These are phyloP conservation scores for Rhododendron henanense DNA, from an alignment of 148 eudicot species.

Conservation along the genomic window DNA sequence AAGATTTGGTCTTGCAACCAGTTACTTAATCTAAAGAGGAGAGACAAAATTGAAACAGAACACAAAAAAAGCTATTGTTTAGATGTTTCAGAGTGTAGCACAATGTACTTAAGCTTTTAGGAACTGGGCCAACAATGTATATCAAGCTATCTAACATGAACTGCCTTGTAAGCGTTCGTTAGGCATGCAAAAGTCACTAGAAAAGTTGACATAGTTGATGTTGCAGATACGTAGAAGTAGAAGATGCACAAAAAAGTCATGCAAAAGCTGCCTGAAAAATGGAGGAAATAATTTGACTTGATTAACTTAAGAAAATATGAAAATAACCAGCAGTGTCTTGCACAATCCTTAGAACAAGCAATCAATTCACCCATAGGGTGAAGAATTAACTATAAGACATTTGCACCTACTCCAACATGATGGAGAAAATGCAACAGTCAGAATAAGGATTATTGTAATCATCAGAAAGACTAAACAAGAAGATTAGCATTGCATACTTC, in stretches of 20 bases:
- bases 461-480: background rate
- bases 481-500: conserved; percentile 44
- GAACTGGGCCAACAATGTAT: too few species aligned
- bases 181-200: background rate
- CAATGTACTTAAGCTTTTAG: too few species aligned
- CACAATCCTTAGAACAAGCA: background rate
- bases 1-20: background rate
- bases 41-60: background rate
- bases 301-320: background rate
- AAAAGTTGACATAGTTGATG: background rate
- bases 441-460: background rate
- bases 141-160: too few species aligned
- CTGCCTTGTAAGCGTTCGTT: background rate
- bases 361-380: background rate
- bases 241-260: background rate
- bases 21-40: background rate
- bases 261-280: background rate
- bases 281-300: background rate
- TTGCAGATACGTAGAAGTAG: background rate
- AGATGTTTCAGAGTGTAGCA: background rate
- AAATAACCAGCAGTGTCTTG: background rate
- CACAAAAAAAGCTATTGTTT: background rate
- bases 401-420: background rate
- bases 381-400: background rate
- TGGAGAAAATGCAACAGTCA: background rate